Evolutionary conservation across 1,284 basidiomycete genomes (phyloP).

Genomic region (Puccinia hordei): DNA sequence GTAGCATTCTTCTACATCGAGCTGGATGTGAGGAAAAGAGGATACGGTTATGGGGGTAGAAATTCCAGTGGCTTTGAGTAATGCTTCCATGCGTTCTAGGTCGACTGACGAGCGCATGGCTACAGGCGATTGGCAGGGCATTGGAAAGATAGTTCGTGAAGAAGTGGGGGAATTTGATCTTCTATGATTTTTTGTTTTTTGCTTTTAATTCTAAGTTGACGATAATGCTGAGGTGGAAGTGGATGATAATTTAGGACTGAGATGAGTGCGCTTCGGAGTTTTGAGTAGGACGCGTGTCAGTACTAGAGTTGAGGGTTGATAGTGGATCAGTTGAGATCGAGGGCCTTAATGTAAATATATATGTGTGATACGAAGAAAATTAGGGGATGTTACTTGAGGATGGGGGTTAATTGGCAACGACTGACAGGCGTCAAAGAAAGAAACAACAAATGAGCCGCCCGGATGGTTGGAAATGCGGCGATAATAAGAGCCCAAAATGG

Average conservation of each 20-base stretch:
- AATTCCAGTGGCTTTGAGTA: conserved; percentile 2
- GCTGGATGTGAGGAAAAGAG: background rate
- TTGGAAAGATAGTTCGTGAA: background rate
- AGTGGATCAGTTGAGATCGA: background rate
- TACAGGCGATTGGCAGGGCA: background rate
- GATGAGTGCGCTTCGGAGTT: background rate
- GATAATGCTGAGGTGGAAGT: background rate
- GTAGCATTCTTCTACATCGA: conserved; percentile 41
- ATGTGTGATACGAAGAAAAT: background rate
- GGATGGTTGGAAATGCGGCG: background rate
- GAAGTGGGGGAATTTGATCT: background rate
- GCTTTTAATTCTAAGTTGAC: background rate
- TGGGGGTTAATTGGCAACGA: background rate
- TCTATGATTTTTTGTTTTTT: background rate
- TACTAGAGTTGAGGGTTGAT: background rate
- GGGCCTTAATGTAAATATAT: no score
- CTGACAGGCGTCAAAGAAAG: conserved; percentile 19
- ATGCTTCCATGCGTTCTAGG: background rate
- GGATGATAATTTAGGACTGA: background rate
- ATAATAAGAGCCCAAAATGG: background rate
- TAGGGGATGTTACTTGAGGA: background rate
- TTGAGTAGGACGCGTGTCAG: background rate
- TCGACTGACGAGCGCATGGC: background rate
- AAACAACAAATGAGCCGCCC: background rate
- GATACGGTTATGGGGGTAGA: background rate